phyloP scores from a whole-genome alignment of 495 filamentous ascomycete genomes.

The Echria macrotheca region DNA sequence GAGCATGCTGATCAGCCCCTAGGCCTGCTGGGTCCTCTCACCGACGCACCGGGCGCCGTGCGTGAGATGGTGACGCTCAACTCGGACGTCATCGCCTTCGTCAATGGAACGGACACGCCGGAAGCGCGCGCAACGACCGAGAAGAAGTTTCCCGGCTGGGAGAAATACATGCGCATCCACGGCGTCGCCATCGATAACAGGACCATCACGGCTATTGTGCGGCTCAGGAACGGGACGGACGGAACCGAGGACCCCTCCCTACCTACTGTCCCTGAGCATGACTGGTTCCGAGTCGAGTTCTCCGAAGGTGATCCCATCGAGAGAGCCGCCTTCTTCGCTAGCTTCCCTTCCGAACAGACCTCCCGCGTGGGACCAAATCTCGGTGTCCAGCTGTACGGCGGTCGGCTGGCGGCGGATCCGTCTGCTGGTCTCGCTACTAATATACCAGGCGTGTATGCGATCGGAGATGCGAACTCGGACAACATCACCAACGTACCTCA shows the following conservation, averaged over 20 bases:
- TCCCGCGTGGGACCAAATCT: conserved; percentile 31
- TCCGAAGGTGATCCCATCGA: conserved; percentile 37
- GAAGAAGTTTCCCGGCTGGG: conserved; percentile 27
- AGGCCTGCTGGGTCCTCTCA: conserved; percentile 43
- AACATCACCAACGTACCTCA: conserved; percentile 56
- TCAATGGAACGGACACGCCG: conserved; percentile 50
- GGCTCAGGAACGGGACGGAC: conserved; percentile 40
- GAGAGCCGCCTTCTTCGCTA: conserved; percentile 46
- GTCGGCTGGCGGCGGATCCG: conserved; percentile 41
- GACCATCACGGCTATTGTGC: conserved; percentile 42
- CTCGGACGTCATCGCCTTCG: conserved; percentile 38
- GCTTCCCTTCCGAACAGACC: conserved; percentile 43
- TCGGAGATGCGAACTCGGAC: conserved; percentile 54
- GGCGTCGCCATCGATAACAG: conserved; percentile 50
- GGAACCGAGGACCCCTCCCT: conserved; percentile 32
- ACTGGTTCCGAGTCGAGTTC: conserved; percentile 53
- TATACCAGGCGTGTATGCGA: conserved; percentile 45
- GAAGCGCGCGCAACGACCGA: conserved; percentile 33
- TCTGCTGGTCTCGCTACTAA: conserved; percentile 39
- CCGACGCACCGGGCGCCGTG: conserved; percentile 38
- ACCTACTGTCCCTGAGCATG: conserved; percentile 33
- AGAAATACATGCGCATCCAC: conserved; percentile 41
- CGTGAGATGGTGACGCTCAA: conserved; percentile 47
- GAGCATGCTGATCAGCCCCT: conserved; percentile 54
- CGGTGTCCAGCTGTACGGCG: conserved; percentile 38